phyloP scores from a whole-genome alignment of 192 early-diverging fungal genomes.

The Mortierella hygrophila region DNA sequence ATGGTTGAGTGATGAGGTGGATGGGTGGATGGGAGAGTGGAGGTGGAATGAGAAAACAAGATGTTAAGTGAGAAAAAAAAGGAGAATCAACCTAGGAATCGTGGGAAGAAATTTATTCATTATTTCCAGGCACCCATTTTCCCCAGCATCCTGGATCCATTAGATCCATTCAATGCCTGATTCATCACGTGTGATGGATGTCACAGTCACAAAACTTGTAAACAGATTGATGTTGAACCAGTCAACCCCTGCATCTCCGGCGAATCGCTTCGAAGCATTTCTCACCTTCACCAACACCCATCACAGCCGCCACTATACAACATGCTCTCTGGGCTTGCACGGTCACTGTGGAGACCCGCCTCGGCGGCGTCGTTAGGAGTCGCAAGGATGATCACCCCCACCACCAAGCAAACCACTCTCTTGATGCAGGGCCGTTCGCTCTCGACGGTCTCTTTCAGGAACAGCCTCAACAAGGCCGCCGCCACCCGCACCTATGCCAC shows the following conservation, averaged over 20 bases:
- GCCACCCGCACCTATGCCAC: background rate
- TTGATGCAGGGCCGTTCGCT: background rate
- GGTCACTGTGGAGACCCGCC: slow-evolving; percentile 40
- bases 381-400: slow-evolving; percentile 34
- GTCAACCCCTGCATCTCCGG: slow-evolving; percentile 5
- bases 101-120: background rate
- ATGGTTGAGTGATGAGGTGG: slow-evolving; percentile 10
- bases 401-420: slow-evolving; percentile 1
- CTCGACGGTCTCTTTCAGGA: slow-evolving; percentile 6
- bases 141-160: background rate
- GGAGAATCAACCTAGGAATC: background rate
- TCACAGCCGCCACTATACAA: slow-evolving; percentile 2
- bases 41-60: background rate
- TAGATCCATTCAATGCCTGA: background rate
- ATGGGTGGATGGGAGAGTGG: slow-evolving; percentile 5
- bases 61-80: background rate
- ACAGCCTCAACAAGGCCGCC: slow-evolving; percentile 1
- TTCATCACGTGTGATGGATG: background rate
- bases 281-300: slow-evolving; percentile 3
- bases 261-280: background rate
- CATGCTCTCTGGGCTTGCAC: slow-evolving; percentile 46
- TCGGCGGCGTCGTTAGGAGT: slow-evolving; percentile 8
- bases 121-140: background rate
- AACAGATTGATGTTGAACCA: background rate
- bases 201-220: background rate